Evolutionary conservation across 345 rosid species (phyloP), one percentile per base, ranked within the genome.

Genomic region (Tarenaya hassleriana): DNA sequence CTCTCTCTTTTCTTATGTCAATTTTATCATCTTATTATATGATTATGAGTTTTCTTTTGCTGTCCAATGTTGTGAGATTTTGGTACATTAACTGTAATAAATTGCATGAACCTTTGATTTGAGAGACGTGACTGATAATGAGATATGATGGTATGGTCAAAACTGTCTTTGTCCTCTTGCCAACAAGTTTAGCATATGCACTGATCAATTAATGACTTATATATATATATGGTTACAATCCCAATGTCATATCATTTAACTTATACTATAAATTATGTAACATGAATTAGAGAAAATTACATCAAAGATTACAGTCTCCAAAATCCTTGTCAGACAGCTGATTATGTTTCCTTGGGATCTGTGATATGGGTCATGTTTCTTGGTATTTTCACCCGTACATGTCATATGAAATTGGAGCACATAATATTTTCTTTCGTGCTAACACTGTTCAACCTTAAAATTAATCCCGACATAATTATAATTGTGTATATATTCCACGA

Each of bases 281-380:
- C 5, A 5, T 24, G 5, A 24, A 2, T 24, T 24, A 24, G 29
- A 24, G 48, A 43, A 50, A 35, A 16, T 24, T 40, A 18, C 11
- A 19, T 41, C 8, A 5, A 42, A 16, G 17, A 0, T 11, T 33
- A 39, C 6, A 12, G 16, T 31, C 45, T 52, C 34, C 1, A 33
- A 53, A 4, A 55, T 53, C 56, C 33, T 33, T 66, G 34, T 66
- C 65, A 47, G 37, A 21, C 16, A 58, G 41, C 32, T 52, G 55
- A 58, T 16, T 21, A 33, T 65, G 60, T 52, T 42, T 52, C 70
- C 50, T 59, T 20, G 51, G 50, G 65, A 59, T 59, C 59, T 40
- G 16, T 49, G 16, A n/a, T 37, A 16, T 16, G 7, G 8, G 57
- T 57, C 15, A 11, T n/a, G n/a, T n/a, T n/a, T n/a, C n/a, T n/a